Evolutionary conservation across 768 basidiomycete species (phyloP), one percentile per base, ranked within the genome.

Genomic region (Podaxis sp.): DNA sequence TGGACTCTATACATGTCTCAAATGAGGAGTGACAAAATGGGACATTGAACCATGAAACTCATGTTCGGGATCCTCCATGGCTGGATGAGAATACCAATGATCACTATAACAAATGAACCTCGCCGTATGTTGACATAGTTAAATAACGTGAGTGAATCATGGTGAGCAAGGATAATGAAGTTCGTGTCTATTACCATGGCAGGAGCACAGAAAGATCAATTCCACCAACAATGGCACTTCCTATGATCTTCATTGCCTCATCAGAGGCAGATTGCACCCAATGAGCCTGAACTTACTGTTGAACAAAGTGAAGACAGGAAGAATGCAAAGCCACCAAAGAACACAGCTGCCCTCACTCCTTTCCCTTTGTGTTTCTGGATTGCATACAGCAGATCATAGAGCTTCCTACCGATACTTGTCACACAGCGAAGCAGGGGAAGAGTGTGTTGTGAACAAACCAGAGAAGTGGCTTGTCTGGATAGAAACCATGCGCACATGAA

Each of bases 41-140:
- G 3, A 5, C 9, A 47, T 21, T 23, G 54, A 23, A 16, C 14
- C 13, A 35, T 21, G 18, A 9, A 18, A 61, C 63, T 2, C 44
- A 72, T 70, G 52, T 73, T 71, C 36, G 71, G 59, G 10, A 72
- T 68, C 52, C 63, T 70, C 72, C 72, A 73, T n/a, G 69, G 70
- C 36, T 73, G 69, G 48, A 72, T 72, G 23, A 67, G 68, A 3
- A 71, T 69, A 3, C 68, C 71, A 27, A 70, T 66, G 23, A 69
- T 57, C 0, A 66, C 70, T 40, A 73, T 67, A n/a, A 73, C 64
- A 52, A 70, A 70, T 0, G 71, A 70, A 2, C 72, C 71, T n/a
- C 72, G 62, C 35, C 72, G 67, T 46, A 73, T 73, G 54, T 69
- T 65, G 40, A 72, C 59, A 48, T 64, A 71, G 21, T 68, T 55